Base-by-base conservation (phyloP, 2,329 filamentous ascomycete species). In the Hawksworthiomyces lignivorus region DNA sequence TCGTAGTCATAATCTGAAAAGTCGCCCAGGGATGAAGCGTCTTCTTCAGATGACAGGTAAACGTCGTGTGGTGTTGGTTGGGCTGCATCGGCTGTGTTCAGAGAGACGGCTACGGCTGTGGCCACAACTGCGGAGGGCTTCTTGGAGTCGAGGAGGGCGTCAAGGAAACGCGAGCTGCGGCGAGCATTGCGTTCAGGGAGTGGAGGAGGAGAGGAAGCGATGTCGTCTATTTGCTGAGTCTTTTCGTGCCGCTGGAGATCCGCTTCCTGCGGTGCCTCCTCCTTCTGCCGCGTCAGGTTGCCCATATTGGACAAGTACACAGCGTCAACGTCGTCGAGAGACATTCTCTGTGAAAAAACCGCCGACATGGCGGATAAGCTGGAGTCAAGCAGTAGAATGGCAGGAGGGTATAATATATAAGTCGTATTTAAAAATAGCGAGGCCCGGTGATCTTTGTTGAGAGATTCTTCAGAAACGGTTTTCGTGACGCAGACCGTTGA, bases 41-140 rank as follows among this genome's bases (percentile, higher is more conserved):
- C 78, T 55, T 82, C 78, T 50, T 82, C 78, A 0, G 76, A 80
- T 2, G 77, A 81, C 20, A 82, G 70, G 56, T 82, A 82, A 44
- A 75, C 54, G 43, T 78, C 72, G 55, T 80, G 76, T 6, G 75
- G 72, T 2, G 56, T 56, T 18, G 64, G 61, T 35, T 67, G 61
- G 12, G 61, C 53, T 45, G 53, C 47, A 49, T 42, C 9, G 45
- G 39, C 11, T 29, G n/a, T 29, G 18, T 22, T 22, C 15, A 18
- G 22, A 17, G 59, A 55, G 51, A 57, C 33, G 9, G 40, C 12
- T 2, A 20, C 21, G 11, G 35, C 17, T 12, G 24, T 31, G 5
- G 38, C 28, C 8, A 30, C 27, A 18, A 29, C 33, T 8, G 42
- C 56, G 54, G 22, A 64, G 51, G 38, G 5, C 5, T 15, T 12